Conservation (phyloP, 1,284 basidiomycete genomes). For the Ustilago cynodontis region DNA sequence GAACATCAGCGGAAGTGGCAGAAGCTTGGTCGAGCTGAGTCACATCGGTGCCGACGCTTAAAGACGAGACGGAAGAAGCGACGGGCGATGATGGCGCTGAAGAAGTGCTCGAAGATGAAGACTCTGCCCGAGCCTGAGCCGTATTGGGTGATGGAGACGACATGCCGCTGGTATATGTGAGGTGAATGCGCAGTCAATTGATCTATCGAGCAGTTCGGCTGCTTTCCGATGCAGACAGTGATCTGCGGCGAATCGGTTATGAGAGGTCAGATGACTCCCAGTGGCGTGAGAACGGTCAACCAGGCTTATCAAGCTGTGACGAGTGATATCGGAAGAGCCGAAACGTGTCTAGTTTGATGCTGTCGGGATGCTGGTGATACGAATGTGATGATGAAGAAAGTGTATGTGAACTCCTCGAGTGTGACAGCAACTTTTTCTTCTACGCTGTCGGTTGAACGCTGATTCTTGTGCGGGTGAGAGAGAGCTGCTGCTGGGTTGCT, state of each 20-base stretch:
- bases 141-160: slow-evolving; percentile 9
- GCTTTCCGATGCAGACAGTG: neutral
- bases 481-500: neutral
- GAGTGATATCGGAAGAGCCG: neutral
- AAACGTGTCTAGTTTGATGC: neutral
- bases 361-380: neutral
- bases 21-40: slow-evolving; percentile 50
- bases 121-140: slow-evolving; percentile 22
- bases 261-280: neutral
- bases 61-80: slow-evolving; percentile 37
- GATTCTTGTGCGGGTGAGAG: slow-evolving; percentile 5
- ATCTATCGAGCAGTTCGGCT: neutral
- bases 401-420: neutral
- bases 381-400: neutral
- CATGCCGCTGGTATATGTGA: slow-evolving; percentile 12
- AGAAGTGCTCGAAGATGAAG: slow-evolving; percentile 30
- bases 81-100: slow-evolving; percentile 38
- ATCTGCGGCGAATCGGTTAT: neutral
- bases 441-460: slow-evolving; percentile 10
- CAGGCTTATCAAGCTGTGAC: neutral
- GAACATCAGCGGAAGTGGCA: slow-evolving; percentile 60
- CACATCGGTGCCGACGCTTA: slow-evolving; percentile 23
- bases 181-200: neutral
- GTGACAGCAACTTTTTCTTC: neutral
- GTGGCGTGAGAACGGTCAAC: neutral